These are phyloP conservation scores for Lycium barbarum DNA, from an alignment of 257 asterid species.

Conservation along the genomic window DNA sequence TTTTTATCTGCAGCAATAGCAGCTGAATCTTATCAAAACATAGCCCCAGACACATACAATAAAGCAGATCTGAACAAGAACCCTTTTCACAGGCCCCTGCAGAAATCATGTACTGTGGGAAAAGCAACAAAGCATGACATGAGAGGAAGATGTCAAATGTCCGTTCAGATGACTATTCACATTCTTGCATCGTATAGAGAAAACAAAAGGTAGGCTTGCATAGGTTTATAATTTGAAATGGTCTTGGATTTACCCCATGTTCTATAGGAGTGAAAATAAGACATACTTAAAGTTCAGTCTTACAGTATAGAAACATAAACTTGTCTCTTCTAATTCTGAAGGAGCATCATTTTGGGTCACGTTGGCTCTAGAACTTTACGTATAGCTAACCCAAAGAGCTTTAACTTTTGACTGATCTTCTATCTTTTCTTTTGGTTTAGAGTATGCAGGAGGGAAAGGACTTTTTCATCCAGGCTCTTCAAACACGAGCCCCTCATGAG, in stretches of 20 bases:
- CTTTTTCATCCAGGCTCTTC: not conserved
- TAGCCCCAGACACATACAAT: not conserved
- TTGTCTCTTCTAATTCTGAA: conserved; percentile 17
- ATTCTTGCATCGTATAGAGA: not conserved
- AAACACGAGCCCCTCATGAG: not conserved
- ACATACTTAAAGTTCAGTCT: not conserved
- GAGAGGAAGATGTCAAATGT: conserved; percentile 14
- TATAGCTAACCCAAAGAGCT: not conserved
- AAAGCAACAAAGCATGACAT: not conserved
- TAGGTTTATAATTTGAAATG: not conserved
- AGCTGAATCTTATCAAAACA: conserved; percentile 33
- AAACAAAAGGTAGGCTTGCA: not conserved
- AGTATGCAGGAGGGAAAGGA: not conserved
- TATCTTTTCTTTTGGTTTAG: not conserved
- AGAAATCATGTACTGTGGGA: not conserved
- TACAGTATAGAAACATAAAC: not conserved
- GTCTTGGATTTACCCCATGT: not conserved
- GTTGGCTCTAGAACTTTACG: conserved; percentile 1
- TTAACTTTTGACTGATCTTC: not conserved
- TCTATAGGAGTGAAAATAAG: not conserved
- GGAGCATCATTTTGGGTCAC: not conserved
- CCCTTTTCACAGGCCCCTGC: not conserved
- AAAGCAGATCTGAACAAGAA: not conserved
- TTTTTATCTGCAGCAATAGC: conserved; percentile 62
- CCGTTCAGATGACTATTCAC: not conserved